Conservation (phyloP, 352 stramenopile species). For the Pythium scleroteichum region DNA sequence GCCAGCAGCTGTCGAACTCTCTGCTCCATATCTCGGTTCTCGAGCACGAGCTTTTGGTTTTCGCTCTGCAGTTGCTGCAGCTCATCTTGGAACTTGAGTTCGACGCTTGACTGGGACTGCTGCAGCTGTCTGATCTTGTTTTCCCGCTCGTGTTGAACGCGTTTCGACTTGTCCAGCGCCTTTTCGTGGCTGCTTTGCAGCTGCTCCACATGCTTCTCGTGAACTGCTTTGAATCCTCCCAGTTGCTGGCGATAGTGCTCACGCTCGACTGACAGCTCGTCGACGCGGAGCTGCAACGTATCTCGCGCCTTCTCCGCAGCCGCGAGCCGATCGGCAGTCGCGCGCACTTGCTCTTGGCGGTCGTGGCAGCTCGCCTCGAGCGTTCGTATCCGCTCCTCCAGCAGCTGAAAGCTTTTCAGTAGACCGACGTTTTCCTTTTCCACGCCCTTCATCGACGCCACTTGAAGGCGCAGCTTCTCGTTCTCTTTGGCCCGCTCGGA, state of each 20-base stretch:
- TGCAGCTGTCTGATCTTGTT: conserved; percentile 28
- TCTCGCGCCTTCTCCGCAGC: conserved; percentile 37
- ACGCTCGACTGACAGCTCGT: conserved; percentile 36
- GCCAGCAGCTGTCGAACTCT: conserved; percentile 54
- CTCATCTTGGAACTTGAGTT: conserved; percentile 34
- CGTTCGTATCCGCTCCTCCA: conserved; percentile 47
- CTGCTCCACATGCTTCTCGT: conserved; percentile 37
- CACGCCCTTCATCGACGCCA: conserved; percentile 39
- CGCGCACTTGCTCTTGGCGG: conserved; percentile 16
- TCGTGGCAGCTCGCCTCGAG: conserved; percentile 41
- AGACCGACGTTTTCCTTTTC: conserved; percentile 59
- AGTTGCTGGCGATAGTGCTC: conserved; percentile 30
- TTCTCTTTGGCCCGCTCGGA: conserved; percentile 40
- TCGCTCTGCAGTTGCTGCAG: conserved; percentile 33
- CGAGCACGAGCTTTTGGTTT: conserved; percentile 28
- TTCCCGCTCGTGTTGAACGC: conserved; percentile 38
- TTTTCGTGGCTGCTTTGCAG: conserved; percentile 35
- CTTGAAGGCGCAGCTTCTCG: conserved; percentile 41
- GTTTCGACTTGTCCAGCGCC: conserved; percentile 28
- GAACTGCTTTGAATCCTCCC: conserved; percentile 26
- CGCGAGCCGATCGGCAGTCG: conserved; percentile 10
- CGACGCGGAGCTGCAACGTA: conserved; percentile 33
- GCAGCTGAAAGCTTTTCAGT: conserved; percentile 52
- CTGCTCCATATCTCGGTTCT: conserved; percentile 38
- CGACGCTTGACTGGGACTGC: conserved; percentile 19